These are phyloP conservation scores for Aspergillus steynii DNA, from an alignment of 495 filamentous ascomycete species.

Conservation along the genomic window DNA sequence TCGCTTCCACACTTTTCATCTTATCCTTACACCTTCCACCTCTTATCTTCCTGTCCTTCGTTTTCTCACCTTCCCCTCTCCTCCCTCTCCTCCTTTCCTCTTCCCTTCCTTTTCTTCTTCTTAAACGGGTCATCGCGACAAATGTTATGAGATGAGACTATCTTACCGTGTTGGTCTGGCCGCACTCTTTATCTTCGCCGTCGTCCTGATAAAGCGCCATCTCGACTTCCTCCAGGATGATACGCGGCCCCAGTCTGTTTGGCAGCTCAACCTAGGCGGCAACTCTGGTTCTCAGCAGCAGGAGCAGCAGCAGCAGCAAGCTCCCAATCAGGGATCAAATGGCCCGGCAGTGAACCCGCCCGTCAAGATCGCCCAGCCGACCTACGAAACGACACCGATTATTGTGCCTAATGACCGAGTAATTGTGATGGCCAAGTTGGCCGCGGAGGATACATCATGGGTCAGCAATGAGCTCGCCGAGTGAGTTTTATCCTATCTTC, in stretches of 20 bases:
- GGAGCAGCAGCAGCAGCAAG: slow-evolving; percentile 15
- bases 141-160: slow-evolving; percentile 46
- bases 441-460: slow-evolving; percentile 43
- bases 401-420: slow-evolving; percentile 40
- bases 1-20: neutral
- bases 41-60: neutral
- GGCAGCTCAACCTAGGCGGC: slow-evolving; percentile 31
- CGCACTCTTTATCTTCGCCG: slow-evolving; percentile 36
- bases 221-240: slow-evolving; percentile 28
- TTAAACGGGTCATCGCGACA: slow-evolving; percentile 7
- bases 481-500: slow-evolving; percentile 26
- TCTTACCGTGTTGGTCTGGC: slow-evolving; percentile 38
- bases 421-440: slow-evolving; percentile 44
- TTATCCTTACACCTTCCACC: neutral
- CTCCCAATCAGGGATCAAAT: slow-evolving; percentile 4
- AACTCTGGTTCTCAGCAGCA: slow-evolving; percentile 12
- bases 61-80: neutral
- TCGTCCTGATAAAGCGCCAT: slow-evolving; percentile 39
- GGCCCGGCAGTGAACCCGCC: neutral
- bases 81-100: slow-evolving; percentile 1
- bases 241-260: slow-evolving; percentile 27
- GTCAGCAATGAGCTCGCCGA: slow-evolving; percentile 40
- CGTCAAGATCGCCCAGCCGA: slow-evolving; percentile 7
- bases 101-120: neutral
- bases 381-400: slow-evolving; percentile 36